Evolutionary conservation across 176 grass and related monocot species (phyloP).

Genomic region (Chloris gayana): DNA sequence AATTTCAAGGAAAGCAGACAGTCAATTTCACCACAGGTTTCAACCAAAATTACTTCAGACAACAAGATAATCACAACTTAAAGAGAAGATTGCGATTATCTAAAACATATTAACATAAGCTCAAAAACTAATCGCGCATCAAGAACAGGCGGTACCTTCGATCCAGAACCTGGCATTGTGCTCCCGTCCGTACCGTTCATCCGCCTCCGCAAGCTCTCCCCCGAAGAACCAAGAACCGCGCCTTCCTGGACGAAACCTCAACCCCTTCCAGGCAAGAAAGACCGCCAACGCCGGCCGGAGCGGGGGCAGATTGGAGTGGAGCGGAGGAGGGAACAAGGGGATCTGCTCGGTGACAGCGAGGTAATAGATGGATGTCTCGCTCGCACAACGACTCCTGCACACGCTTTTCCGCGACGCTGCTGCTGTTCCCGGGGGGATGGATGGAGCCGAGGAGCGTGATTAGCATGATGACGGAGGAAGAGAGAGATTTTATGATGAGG

Average conservation of each 20-base stretch:
- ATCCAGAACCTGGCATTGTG: constrained; percentile 38
- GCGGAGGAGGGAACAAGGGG: constrained; percentile 3
- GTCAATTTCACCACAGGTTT: too few relatives aligned
- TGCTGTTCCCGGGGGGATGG: neutral
- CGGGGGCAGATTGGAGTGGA: too few relatives aligned
- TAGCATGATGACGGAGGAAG: constrained; percentile 41
- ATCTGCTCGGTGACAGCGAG: constrained; percentile 21
- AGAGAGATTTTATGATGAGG: constrained; percentile 44
- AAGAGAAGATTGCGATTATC: neutral
- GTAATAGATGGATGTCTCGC: neutral
- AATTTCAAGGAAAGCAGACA: too few relatives aligned
- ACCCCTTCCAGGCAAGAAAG: too few relatives aligned
- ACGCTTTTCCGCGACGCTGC: constrained; percentile 5
- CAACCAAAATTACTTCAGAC: neutral
- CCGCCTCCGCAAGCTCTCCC: neutral
- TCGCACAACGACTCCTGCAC: neutral
- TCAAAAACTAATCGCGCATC: neutral
- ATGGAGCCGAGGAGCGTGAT: neutral
- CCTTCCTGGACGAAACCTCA: neutral
- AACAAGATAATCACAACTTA: neutral
- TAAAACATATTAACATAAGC: neutral
- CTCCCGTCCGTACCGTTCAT: neutral
- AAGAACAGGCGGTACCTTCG: constrained; percentile 29
- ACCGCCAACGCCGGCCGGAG: too few relatives aligned
- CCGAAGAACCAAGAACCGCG: neutral